Percentiles rank a stretch among this genome's conserved stretches.
These are phyloP conservation scores for Sporisorium iseilematis-ciliati DNA, from an alignment of 1,284 basidiomycete species.

Conservation along the genomic window DNA sequence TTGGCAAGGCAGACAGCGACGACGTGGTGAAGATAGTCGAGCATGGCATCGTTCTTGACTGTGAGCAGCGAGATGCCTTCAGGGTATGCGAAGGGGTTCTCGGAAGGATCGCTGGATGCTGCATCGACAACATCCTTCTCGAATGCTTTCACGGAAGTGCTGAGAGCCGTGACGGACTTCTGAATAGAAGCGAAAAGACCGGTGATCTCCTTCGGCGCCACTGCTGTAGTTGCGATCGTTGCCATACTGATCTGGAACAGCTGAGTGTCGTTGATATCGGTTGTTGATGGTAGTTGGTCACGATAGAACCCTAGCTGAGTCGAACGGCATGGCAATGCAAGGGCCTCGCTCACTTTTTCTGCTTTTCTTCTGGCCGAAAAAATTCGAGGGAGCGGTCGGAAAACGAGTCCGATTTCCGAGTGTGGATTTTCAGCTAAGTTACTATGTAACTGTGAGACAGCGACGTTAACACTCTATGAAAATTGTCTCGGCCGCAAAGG, in stretches of 20 bases:
- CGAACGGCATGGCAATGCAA: no score
- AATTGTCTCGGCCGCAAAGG: constrained; percentile 3
- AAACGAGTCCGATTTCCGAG: not conserved
- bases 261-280: not conserved
- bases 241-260: constrained; percentile 9
- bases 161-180: constrained; percentile 37
- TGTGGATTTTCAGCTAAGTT: not conserved
- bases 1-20: constrained; percentile 73
- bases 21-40: constrained; percentile 89
- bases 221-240: not conserved
- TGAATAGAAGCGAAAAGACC: constrained; percentile 30
- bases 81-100: constrained; percentile 49
- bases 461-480: not conserved
- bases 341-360: not conserved
- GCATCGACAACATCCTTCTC: constrained; percentile 28
- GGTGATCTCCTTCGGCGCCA: constrained; percentile 23
- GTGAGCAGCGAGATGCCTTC: constrained; percentile 90
- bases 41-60: constrained; percentile 85
- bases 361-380: constrained; percentile 9
- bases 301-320: not conserved
- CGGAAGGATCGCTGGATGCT: constrained; percentile 13
- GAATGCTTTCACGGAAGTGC: constrained; percentile 34
- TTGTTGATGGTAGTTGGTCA: not conserved
- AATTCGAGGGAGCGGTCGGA: not conserved
- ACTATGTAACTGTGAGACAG: not conserved